A percentile compares a stretch with the other conserved stretches of the same genome.
These are phyloP conservation scores for Suillus americanus DNA, from an alignment of 768 basidiomycete species.

Conservation along the genomic window DNA sequence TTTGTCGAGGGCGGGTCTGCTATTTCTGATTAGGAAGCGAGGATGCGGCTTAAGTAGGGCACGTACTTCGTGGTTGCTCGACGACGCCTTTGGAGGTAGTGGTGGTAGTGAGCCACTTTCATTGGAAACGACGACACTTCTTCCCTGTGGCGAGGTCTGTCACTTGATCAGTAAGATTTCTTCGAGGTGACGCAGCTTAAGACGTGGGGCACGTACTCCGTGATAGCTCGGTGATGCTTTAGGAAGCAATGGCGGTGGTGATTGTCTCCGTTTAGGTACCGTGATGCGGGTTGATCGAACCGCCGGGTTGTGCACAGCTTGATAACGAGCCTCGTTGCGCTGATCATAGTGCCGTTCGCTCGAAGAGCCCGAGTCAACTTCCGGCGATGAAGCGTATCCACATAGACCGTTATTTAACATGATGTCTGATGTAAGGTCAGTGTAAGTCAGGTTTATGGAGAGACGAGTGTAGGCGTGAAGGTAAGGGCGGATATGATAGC, in stretches of 20 bases:
- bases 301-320: background rate
- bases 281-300: background rate
- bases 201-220: background rate
- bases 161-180: background rate
- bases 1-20: slow-evolving; percentile 1
- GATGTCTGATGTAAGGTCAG: background rate
- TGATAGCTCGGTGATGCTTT: background rate
- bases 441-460: background rate
- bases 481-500: background rate
- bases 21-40: background rate
- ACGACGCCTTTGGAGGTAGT: background rate
- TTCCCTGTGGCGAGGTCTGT: too few species aligned
- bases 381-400: background rate
- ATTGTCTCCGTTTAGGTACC: background rate
- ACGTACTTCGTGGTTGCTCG: background rate
- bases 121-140: too few species aligned
- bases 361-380: background rate
- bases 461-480: background rate
- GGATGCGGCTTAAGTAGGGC: background rate
- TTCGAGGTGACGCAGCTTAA: background rate
- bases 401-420: background rate
- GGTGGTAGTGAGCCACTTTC: background rate
- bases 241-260: background rate
- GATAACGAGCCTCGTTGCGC: background rate
- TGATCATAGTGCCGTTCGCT: background rate